Evolutionary conservation across 169 alveolate species (phyloP), one percentile per base, ranked within the genome.

Genomic region (Nephromyces sp.): DNA sequence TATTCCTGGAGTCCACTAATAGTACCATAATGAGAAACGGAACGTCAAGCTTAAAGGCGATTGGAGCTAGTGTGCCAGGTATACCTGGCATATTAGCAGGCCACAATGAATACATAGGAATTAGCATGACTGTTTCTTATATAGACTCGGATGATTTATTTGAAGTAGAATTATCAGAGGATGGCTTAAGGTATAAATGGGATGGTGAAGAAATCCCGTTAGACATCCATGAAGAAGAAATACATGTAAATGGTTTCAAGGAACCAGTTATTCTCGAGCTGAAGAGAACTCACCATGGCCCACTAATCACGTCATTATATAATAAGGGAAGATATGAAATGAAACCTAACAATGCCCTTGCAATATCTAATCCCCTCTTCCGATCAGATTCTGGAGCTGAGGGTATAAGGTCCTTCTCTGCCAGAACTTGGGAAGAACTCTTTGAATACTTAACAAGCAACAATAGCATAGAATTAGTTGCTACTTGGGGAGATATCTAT

Each of bases 61-160:
- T 43, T 43, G 57, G 57, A 43, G 68, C 68, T 8, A 21, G 66
- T 8, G 15, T n/a, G 8, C 8, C n/a, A 8, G 68, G 68, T 8
- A 62, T 62, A 8, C 68, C 68, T n/a, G 68, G 68, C 51, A 8
- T 8, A 8, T 15, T 62, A 8, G 68, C 68, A 8, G 68, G 68
- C 8, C 57, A 43, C n/a, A 43, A 43, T 43, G 57, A 43, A 43
- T 43, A 43, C n/a, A 43, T 43, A 15, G 57, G 57, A 15, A 43
- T 15, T 15, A 43, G 25, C 57, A 43, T 43, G 24, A 75, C 82
- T 3, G 71, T 75, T 3, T 68, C 77, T 4, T 66, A 67, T 34
- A 69, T 70, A 1, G 82, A 75, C 65, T 66, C 33, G n/a, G 82
- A 67, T 30, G 82, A 75, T 68, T 24, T 68, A 6, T 75, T 31